These are phyloP conservation scores for Mortierella sp. DNA, from an alignment of 371 early-diverging fungal genomes.

Conservation along the genomic window DNA sequence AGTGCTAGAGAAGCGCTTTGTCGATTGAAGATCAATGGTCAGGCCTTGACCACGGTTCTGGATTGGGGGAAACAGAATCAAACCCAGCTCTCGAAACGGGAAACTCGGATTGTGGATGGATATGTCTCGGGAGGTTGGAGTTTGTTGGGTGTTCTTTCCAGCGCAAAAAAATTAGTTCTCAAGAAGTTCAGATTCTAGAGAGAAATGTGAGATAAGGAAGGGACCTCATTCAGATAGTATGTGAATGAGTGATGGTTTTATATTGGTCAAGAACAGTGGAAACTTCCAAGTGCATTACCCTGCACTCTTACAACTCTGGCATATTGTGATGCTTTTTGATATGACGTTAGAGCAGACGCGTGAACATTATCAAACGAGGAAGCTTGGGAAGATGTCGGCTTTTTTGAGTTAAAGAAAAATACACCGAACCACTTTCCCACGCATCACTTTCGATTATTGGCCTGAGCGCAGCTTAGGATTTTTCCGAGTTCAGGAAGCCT, in stretches of 20 bases:
- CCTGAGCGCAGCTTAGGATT: too few relatives aligned
- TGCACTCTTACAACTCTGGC: too few relatives aligned
- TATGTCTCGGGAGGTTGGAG: slow-evolving; percentile 26
- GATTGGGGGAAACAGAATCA: slow-evolving; percentile 28
- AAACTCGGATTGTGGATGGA: slow-evolving; percentile 24
- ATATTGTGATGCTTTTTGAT: too few relatives aligned
- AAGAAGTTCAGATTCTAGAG: slow-evolving; percentile 9
- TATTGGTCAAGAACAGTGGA: slow-evolving; percentile 5
- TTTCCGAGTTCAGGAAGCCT: too few relatives aligned
- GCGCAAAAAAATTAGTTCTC: slow-evolving; percentile 11
- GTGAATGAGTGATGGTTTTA: slow-evolving; percentile 6
- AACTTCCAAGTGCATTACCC: too few relatives aligned
- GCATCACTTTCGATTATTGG: too few relatives aligned
- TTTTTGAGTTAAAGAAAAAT: too few relatives aligned
- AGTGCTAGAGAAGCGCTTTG: slow-evolving; percentile 21
- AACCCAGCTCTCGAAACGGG: slow-evolving; percentile 18
- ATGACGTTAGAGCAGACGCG: too few relatives aligned
- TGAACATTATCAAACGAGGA: too few relatives aligned
- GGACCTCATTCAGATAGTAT: slow-evolving; percentile 1
- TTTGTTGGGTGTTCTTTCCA: slow-evolving; percentile 12
- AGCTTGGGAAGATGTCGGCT: too few relatives aligned
- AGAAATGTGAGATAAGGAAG: slow-evolving; percentile 5
- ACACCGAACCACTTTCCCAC: too few relatives aligned
- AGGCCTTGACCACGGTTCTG: slow-evolving; percentile 22
- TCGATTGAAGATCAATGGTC: slow-evolving; percentile 28